Base-by-base conservation (phyloP, 1,284 basidiomycete species). In the Ceratobasidium sp. region DNA sequence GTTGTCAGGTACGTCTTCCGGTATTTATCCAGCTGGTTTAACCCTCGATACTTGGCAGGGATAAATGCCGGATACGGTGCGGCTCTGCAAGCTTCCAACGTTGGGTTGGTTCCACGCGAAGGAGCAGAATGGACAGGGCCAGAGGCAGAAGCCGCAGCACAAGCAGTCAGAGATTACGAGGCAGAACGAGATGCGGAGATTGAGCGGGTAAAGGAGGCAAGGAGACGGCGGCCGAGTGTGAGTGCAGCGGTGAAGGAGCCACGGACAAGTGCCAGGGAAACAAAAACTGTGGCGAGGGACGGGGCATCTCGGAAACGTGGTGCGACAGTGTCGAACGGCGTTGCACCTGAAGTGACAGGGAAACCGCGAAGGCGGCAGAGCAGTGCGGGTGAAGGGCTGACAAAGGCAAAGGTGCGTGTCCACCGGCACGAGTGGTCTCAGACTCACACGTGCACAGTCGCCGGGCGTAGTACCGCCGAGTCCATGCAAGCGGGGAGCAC, bases 101-200 rank as follows among this genome's bases (percentile, higher is more conserved):
- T 25, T 46, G 75, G 74, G 75, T 77, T 48, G 76, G 76, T 64
- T 72, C 75, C 33, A 72, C 77, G 80, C 71, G 73, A 75, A 54
- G 81, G 79, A 21, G 77, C 77, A 44, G 69, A 49, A 9, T 81
- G 80, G 80, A 77, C 76, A 2, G 78, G 79, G n/a, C 75, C 78
- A 16, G 75, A 75, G 28, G 80, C 80, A 6, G 79, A 80, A 28
- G 74, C 48, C 30, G 62, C 62, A 2, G 62, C 48, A 8, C 28
- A 48, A 8, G 62, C 62, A 21, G 62, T 36, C 3, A 11, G 48
- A n/a, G 62, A 77, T 40, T 76, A 78, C 59, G 76, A 74, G 14
- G 73, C 75, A 23, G 74, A 78, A 67, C 67, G 76, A 21, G 70
- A 73, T 16, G 74, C 74, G 30, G 76, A 77, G 69, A 77, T 77